Percentiles rank a stretch among this genome's conserved stretches.
phyloP scores from a whole-genome alignment of 306 rosid species.

The Luffa acutangula region DNA sequence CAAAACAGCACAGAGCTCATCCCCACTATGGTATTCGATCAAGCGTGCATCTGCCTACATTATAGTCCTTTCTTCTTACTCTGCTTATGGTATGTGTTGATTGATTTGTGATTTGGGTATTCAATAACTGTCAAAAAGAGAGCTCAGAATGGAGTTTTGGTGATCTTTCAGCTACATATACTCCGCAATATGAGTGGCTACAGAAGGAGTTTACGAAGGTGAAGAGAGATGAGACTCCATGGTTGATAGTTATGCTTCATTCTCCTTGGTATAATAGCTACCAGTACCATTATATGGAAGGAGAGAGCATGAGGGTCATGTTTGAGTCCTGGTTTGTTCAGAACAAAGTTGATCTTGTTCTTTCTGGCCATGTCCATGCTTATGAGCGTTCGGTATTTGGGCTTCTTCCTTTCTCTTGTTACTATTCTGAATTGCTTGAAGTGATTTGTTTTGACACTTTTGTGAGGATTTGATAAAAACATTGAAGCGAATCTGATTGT shows the following conservation, averaged over 20 bases:
- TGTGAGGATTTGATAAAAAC: neutral
- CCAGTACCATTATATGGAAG: slow-evolving; percentile 32
- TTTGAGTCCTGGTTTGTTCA: slow-evolving; percentile 23
- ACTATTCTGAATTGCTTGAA: too few species aligned
- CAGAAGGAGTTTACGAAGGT: slow-evolving; percentile 30
- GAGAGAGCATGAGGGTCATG: slow-evolving; percentile 25
- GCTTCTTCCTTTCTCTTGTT: neutral
- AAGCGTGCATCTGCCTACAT: slow-evolving; percentile 21
- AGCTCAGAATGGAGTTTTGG: neutral
- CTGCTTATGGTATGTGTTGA: slow-evolving; percentile 6
- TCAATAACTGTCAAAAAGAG: neutral
- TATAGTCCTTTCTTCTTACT: slow-evolving; percentile 14
- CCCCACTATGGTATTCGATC: slow-evolving; percentile 29
- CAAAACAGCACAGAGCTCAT: slow-evolving; percentile 22
- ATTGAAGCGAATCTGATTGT: neutral
- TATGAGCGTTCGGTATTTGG: slow-evolving; percentile 18
- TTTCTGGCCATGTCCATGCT: slow-evolving; percentile 23
- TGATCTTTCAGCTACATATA: slow-evolving; percentile 26
- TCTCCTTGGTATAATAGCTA: slow-evolving; percentile 30
- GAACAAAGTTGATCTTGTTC: slow-evolving; percentile 19
- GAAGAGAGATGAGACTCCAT: slow-evolving; percentile 36
- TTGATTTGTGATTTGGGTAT: neutral
- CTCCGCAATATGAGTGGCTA: slow-evolving; percentile 42
- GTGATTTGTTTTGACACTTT: neutral
- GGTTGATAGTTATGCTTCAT: slow-evolving; percentile 42